These are phyloP conservation scores for Helotiales sp. DNA, from an alignment of 2,329 filamentous ascomycete genomes.

Conservation along the genomic window DNA sequence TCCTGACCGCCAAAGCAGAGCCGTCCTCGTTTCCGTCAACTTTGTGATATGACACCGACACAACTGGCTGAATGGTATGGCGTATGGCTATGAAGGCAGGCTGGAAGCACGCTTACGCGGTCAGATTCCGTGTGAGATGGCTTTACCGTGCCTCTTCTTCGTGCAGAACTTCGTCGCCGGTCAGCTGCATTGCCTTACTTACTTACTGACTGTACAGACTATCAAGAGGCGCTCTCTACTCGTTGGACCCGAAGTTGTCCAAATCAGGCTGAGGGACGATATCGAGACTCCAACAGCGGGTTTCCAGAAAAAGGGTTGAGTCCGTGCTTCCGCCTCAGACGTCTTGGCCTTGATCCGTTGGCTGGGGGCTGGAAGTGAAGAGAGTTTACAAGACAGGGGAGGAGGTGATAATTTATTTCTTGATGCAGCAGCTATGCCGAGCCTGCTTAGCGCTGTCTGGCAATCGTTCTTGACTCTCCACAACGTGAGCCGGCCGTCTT, in stretches of 20 bases:
- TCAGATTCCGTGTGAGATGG: conserved; percentile 6
- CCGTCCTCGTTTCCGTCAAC: not conserved
- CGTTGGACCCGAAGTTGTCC: conserved; percentile 10
- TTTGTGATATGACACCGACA: not conserved
- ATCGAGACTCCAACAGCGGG: not conserved
- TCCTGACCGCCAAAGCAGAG: conserved; percentile 13
- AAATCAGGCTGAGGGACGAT: conserved; percentile 26
- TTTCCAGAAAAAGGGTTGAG: conserved; percentile 30
- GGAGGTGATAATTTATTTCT: conserved; percentile 3
- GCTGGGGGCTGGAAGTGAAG: conserved; percentile 13
- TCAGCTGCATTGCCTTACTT: conserved; percentile 26
- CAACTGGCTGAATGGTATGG: conserved; percentile 17
- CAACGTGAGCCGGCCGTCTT: conserved; percentile 19
- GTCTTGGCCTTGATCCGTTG: conserved; percentile 18
- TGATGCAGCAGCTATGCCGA: conserved; percentile 6
- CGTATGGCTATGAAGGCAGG: not conserved
- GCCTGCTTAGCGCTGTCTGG: conserved; percentile 9
- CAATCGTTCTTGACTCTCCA: conserved; percentile 17
- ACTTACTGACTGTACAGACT: not conserved
- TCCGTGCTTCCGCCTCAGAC: conserved; percentile 30
- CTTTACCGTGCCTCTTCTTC: conserved; percentile 13
- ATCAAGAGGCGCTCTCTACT: not conserved
- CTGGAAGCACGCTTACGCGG: not conserved
- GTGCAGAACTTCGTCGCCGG: conserved; percentile 20
- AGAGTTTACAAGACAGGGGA: not conserved